Base-by-base conservation (phyloP, 331 rosid species). In the Stylosanthes scabra region DNA sequence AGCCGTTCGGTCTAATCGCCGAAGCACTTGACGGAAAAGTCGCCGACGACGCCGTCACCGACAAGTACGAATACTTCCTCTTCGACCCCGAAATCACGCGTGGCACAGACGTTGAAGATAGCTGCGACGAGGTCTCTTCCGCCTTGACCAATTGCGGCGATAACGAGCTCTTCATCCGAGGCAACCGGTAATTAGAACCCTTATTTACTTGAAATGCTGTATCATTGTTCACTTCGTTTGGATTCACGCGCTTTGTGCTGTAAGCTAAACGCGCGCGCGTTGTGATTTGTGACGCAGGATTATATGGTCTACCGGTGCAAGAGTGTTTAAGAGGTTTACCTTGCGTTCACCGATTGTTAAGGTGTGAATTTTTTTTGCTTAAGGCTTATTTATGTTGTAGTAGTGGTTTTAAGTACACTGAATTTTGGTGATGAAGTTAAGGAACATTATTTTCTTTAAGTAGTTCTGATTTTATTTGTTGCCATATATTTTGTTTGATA, bases 21-120 rank as follows among this genome's bases (percentile, higher is more conserved):
- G 98, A 94, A 86, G 93, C 96, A 49, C 88, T 94, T 25, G 98
- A 91, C 61, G 97, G 98, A 11, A 91, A 94, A 80, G 82, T 88
- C 44, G 63, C 85, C 11, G 90, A 86, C 11, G 90, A 86, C 71
- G 50, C 74, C 2, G 88, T 81, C 66, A 70, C 85, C 1, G 86
- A 89, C 27, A 85, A 94, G 78, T 94, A 89, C 81, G 88, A 88
- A 29, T 94, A 94, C 85, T 88, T 94, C 83, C 90, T 94, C 20
- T 94, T 94, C 85, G 90, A 94, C 47, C 87, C 96, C 11, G 87
- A 85, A 73, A 75, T 70, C 58, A 85, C 88, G 72, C 86, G 95
- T 8, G 94, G 86, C 29, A 42, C 86, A 74, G 90, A 86, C 66
- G 90, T 86, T 40, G 81, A 88, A 49, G 92, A 85, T 13, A 75